These are phyloP conservation scores for Gossypium davidsonii DNA, from an alignment of 441 rosid species.

Conservation along the genomic window DNA sequence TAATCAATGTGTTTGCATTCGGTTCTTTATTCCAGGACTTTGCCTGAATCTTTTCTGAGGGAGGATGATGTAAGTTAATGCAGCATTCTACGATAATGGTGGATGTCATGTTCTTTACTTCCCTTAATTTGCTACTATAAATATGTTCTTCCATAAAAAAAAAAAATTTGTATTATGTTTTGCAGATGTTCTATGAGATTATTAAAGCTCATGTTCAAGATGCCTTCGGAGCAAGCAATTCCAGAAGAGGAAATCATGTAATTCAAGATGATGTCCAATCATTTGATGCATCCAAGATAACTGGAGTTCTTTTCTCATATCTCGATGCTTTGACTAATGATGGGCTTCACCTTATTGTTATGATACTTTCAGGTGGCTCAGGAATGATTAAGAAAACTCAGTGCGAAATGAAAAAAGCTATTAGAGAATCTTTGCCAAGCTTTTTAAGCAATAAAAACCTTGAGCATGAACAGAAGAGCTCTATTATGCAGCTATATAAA, in stretches of 20 bases:
- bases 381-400: constrained; percentile 48
- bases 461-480: constrained; percentile 19
- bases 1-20: neutral
- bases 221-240: constrained; percentile 40
- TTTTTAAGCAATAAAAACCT: constrained; percentile 22
- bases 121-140: neutral
- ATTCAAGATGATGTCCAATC: constrained; percentile 22
- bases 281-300: constrained; percentile 26
- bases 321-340: constrained; percentile 53
- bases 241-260: constrained; percentile 19
- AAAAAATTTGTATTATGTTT: neutral
- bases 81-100: neutral
- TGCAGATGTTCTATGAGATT: constrained; percentile 59
- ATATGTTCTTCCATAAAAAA: neutral
- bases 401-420: constrained; percentile 44
- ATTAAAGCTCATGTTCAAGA: constrained; percentile 51
- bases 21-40: constrained; percentile 29
- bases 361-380: constrained; percentile 39
- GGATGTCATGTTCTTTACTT: neutral
- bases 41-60: constrained; percentile 66
- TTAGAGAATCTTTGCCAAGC: constrained; percentile 37
- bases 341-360: constrained; percentile 54
- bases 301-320: constrained; percentile 30
- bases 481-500: constrained; percentile 32
- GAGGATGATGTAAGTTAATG: constrained; percentile 65